A percentile compares a stretch with the other conserved stretches of the same genome.
Conservation (phyloP, 176 grass and related monocot species). For the Pontederia paniculata region DNA sequence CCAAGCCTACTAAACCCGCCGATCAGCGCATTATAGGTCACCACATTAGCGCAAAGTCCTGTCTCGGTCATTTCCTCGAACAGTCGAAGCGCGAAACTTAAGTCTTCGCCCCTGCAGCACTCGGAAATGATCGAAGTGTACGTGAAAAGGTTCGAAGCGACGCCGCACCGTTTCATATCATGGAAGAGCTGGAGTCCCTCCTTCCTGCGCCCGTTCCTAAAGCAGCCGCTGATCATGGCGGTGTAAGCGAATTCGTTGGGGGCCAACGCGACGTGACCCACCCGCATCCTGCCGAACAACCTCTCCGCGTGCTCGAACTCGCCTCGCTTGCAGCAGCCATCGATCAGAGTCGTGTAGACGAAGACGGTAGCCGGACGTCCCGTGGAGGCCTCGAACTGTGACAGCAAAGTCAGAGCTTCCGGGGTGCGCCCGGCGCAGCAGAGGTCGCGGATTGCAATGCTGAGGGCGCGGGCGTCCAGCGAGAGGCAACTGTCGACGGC, state of each 20-base stretch:
- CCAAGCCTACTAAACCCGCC: constrained; percentile 32
- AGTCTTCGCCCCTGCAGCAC: constrained; percentile 28
- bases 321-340: constrained; percentile 35
- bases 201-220: constrained; percentile 20
- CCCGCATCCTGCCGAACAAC: constrained; percentile 44
- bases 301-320: constrained; percentile 24
- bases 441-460: constrained; percentile 21
- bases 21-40: constrained; percentile 48
- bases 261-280: constrained; percentile 13
- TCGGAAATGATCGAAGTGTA: constrained; percentile 50
- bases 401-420: constrained; percentile 6
- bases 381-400: constrained; percentile 3
- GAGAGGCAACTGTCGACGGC: background rate
- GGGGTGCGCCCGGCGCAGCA: constrained; percentile 4
- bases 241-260: constrained; percentile 64
- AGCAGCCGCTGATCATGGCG: constrained; percentile 48
- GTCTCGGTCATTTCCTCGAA: constrained; percentile 57
- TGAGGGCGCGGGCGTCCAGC: constrained; percentile 7
- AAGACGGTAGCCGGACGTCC: constrained; percentile 24
- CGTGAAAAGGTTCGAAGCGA: constrained; percentile 44
- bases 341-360: constrained; percentile 43
- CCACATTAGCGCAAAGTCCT: constrained; percentile 35
- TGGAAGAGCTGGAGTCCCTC: constrained; percentile 34
- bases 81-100: constrained; percentile 25
- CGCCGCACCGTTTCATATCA: constrained; percentile 33